Evolutionary conservation across 2,329 filamentous ascomycete genomes (phyloP).

Genomic region (Seiridium unicorne): DNA sequence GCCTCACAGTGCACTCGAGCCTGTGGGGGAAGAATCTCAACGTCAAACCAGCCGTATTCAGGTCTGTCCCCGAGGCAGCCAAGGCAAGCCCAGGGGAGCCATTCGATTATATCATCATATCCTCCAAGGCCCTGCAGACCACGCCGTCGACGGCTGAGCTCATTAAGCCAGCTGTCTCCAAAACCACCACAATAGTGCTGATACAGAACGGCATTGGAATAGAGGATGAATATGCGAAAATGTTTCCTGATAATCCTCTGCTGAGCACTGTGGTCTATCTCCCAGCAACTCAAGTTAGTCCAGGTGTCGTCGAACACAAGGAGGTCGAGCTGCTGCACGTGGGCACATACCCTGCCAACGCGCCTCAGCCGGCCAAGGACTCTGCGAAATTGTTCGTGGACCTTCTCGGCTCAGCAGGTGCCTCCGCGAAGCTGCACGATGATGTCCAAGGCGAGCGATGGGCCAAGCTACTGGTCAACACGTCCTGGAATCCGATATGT

Average conservation of each 20-base stretch:
- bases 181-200: conserved; percentile 48
- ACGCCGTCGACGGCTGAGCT: conserved; percentile 22
- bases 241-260: conserved; percentile 48
- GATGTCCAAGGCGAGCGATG: conserved; percentile 53
- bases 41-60: conserved; percentile 22
- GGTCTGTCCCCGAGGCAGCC: conserved; percentile 27
- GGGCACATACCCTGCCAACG: conserved; percentile 43
- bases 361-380: conserved; percentile 20
- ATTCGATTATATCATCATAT: conserved; percentile 27
- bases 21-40: conserved; percentile 26
- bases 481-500: conserved; percentile 54
- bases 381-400: conserved; percentile 34
- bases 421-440: conserved; percentile 38
- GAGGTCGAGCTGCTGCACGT: conserved; percentile 47
- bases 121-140: conserved; percentile 23
- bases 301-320: conserved; percentile 44
- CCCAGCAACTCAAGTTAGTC: conserved; percentile 46
- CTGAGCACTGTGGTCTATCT: conserved; percentile 53
- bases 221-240: conserved; percentile 44
- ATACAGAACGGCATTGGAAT: conserved; percentile 58
- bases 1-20: conserved; percentile 28
- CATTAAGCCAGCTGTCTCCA: conserved; percentile 23
- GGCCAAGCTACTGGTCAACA: conserved; percentile 55
- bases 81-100: conserved; percentile 10
- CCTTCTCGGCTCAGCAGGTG: conserved; percentile 40